Base-by-base conservation (phyloP, 1,139 yeast species). In the Maudiozyma humilis region DNA sequence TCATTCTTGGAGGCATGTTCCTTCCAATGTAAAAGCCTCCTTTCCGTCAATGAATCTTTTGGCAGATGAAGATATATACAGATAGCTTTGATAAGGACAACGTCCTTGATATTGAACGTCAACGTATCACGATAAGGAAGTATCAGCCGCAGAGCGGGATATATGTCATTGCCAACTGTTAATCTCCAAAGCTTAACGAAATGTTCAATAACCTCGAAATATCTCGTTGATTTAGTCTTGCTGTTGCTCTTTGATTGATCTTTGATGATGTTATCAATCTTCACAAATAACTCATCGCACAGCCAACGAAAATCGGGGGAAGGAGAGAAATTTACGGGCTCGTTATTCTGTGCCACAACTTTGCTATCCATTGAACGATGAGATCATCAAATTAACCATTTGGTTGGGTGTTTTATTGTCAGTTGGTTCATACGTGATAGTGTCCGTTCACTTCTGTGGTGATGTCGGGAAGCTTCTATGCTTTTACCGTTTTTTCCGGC, bases 141-240 rank as follows among this genome's bases (percentile, higher is more conserved):
- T 2, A 79, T 68, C 37, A 88, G 66, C 32, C 79, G 65, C 13
- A 84, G 69, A 0, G 80, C 79, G 0, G 93, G 91, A 53, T 72
- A 80, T 4, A 87, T 71, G 59, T 88, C 79, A 29, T 70, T 61
- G 0, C 95, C 95, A 2, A 85, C 82, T 29, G 76, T 75, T 13
- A 67, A 65, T 44, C 80, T 69, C 81, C 88, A 88, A 19, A 73
- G 65, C 3, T 66, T 61, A 39, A 84, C 68, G 59, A 85, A 89
- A 34, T 53, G 46, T 3, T 51, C 36, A 1, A 59, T 54, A 8
- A 52, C 47, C 39, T 57, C 59, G 25, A 48, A 46, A 34, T 53
- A 51, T 16, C 38, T 23, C 8, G 52, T 46, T 10, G 47, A 41
- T 19, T 44, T 36, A 38, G 43, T 29, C 18, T 42, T 17, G 17